Evolutionary conservation across 148 eudicot species (phyloP), one percentile per base, ranked within the genome.

Genomic region (Rhododendron ovatum): DNA sequence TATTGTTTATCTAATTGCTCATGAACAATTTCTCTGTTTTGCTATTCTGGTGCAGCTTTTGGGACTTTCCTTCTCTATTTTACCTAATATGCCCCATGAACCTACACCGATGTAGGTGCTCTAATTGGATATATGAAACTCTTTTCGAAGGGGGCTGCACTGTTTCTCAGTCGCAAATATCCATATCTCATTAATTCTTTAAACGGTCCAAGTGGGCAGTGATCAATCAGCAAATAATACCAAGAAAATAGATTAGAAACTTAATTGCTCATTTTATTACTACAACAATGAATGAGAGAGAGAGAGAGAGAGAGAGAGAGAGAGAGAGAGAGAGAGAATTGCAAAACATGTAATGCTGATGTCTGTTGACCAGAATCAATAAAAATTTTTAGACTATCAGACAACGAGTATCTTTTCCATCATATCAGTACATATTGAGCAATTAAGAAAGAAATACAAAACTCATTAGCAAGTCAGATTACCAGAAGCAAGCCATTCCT

Each of bases 401-500:
- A 43, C 24, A 63, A 63, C 15, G 1, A n/a, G 33, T 81, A 63
- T 28, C 12, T n/a, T 41, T 41, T 53, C 84, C 45, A 50, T 51
- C 59, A 28, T 18, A 80, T 14, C 61, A 80, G 63, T 26, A 51
- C 33, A 79, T 47, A 33, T 13, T n/a, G 33, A 45, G 24, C 12
- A 51, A 30, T 80, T 13, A n/a, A 81, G 47, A 35, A 55, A 55
- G 47, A 35, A 55, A 55, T 15, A 15, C 45, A 55, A 4, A 33
- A 39, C 13, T 75, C 41, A 67, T 88, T 85, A 85, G 81, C 86
- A 67, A 85, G 77, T 48, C 73, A 75, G 79, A 48, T 88, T 87
- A 77, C 91, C 94, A 9, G 94, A 91, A 87, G 89, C 71, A 26
- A 96, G 92, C 92, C 92, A 90, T 76, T 93, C 92, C 88, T 91